Evolutionary conservation across 805 yeast genomes (phyloP).

Genomic region (Yueomyces sinensis): DNA sequence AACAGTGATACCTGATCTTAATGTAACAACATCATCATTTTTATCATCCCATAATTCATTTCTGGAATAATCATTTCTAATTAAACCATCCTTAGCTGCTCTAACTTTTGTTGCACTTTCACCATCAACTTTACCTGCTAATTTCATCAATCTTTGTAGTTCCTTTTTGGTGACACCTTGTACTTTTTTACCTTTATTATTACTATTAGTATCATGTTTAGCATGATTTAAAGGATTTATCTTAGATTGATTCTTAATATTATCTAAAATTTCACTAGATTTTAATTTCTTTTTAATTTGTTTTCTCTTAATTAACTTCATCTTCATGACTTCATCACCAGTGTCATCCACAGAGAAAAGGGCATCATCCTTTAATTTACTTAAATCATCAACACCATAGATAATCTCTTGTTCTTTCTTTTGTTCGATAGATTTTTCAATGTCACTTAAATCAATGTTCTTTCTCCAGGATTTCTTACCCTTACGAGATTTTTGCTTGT

Average conservation of each 20-base stretch:
- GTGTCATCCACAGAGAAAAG: conserved; percentile 47
- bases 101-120: conserved; percentile 37
- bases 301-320: conserved; percentile 28
- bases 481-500: conserved; percentile 70
- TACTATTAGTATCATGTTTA: conserved; percentile 21
- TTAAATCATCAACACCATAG: conserved; percentile 21
- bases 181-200: conserved; percentile 29
- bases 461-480: conserved; percentile 96
- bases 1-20: conserved; percentile 18
- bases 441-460: conserved; percentile 75
- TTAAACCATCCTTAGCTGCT: conserved; percentile 45
- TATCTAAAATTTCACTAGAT: conserved; percentile 58
- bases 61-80: conserved; percentile 32
- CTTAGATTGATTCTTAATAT: conserved; percentile 45
- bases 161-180: conserved; percentile 58
- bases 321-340: conserved; percentile 36
- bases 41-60: conserved; percentile 60
- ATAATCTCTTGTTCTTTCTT: conserved; percentile 42
- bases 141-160: conserved; percentile 49
- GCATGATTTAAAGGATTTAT: conserved; percentile 45
- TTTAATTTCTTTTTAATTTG: conserved; percentile 34
- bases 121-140: conserved; percentile 62
- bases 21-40: conserved; percentile 1
- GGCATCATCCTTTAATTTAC: conserved; percentile 13
- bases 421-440: conserved; percentile 58